A percentile compares a stretch with the other conserved stretches of the same genome.
Evolutionary conservation across 768 basidiomycete species (phyloP).

Genomic region (Boletellus ananiceps): DNA sequence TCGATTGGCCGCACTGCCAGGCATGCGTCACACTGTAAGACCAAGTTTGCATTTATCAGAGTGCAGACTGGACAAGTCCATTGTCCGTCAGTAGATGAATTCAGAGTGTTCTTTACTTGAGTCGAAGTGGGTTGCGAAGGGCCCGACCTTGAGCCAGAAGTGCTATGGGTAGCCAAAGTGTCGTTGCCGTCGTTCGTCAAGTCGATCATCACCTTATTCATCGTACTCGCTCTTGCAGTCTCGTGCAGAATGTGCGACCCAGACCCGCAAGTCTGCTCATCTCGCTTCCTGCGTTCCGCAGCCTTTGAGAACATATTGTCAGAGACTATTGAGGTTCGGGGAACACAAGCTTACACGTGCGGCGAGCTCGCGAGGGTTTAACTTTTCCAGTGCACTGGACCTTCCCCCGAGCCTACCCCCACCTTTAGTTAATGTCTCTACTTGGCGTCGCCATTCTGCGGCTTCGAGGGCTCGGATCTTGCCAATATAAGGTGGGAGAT

Average conservation of each 20-base stretch:
- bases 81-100: constrained; percentile 15
- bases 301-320: constrained; percentile 48
- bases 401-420: constrained; percentile 62
- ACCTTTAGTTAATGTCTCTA: constrained; percentile 41
- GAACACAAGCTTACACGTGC: constrained; percentile 48
- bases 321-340: not conserved
- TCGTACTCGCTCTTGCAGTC: constrained; percentile 63
- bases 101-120: not conserved
- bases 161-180: not conserved
- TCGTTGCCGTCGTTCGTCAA: constrained; percentile 39
- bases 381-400: constrained; percentile 32
- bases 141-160: constrained; percentile 31
- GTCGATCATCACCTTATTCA: constrained; percentile 52
- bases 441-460: constrained; percentile 65
- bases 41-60: constrained; percentile 48
- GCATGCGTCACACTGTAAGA: constrained; percentile 62
- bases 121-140: constrained; percentile 5
- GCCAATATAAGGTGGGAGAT: constrained; percentile 62
- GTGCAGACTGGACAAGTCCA: constrained; percentile 65
- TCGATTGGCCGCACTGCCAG: constrained; percentile 35
- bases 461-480: constrained; percentile 68
- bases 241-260: constrained; percentile 54
- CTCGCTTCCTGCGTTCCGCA: constrained; percentile 71
- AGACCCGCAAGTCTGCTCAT: constrained; percentile 72
- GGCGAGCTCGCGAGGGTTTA: constrained; percentile 68